phyloP scores from a whole-genome alignment of 2,329 filamentous ascomycete genomes.

The Penicillium paneum region DNA sequence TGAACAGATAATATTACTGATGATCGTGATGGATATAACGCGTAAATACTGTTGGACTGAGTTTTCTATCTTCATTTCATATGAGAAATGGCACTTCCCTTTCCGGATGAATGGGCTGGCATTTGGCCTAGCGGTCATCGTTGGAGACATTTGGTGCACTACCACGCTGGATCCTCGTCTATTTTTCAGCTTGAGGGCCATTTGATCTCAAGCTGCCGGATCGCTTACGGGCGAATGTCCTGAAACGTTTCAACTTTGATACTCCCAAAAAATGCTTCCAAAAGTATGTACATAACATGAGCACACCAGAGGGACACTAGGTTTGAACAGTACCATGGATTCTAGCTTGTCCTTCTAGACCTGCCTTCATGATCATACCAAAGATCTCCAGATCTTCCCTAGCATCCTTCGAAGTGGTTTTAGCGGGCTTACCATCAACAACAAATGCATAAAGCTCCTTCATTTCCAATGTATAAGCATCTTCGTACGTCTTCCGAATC shows the following conservation, averaged over 20 bases:
- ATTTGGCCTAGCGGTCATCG: not conserved
- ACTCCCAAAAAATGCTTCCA: not conserved
- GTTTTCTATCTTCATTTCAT: not conserved
- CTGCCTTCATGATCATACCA: slow-evolving; percentile 37
- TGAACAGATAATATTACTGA: not conserved
- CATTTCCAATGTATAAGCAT: slow-evolving; percentile 46
- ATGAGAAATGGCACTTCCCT: not conserved
- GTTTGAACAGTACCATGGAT: not conserved
- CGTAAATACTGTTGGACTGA: too few species aligned
- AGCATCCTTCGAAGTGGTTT: slow-evolving; percentile 45
- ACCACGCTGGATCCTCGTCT: not conserved
- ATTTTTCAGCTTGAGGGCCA: not conserved
- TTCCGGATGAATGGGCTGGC: not conserved
- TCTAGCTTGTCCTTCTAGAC: slow-evolving; percentile 29
- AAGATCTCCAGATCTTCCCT: slow-evolving; percentile 42
- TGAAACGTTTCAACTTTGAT: not conserved
- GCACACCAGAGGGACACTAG: not conserved
- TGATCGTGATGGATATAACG: not conserved
- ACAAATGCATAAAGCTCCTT: slow-evolving; percentile 40
- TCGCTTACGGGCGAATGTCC: not conserved
- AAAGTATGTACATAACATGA: not conserved
- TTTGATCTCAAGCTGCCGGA: not conserved
- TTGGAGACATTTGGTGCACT: not conserved
- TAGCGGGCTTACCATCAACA: slow-evolving; percentile 39
- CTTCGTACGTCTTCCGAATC: slow-evolving; percentile 48